Percentiles rank a stretch among this genome's conserved stretches.
Evolutionary conservation across 176 grass and related monocot species (phyloP).

Genomic region (Melocanna baccifera): DNA sequence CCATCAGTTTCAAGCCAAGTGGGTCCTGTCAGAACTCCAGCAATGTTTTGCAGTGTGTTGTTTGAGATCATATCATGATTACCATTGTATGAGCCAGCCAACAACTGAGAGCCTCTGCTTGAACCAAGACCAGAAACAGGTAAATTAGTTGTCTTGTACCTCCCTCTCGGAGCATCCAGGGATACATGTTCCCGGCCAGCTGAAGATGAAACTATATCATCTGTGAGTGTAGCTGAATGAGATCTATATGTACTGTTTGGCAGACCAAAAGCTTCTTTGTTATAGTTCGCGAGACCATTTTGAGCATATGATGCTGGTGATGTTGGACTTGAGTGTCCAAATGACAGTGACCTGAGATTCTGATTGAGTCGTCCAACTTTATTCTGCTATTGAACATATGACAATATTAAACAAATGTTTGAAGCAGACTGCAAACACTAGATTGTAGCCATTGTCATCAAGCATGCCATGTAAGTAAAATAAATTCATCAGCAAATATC

Average conservation of each 20-base stretch:
- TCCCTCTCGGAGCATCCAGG: slow-evolving; percentile 55
- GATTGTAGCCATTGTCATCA: neutral
- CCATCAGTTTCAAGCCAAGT: slow-evolving; percentile 77
- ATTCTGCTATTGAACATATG: slow-evolving; percentile 48
- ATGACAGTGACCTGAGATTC: slow-evolving; percentile 70
- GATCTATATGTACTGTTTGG: slow-evolving; percentile 46
- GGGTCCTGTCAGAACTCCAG: slow-evolving; percentile 47
- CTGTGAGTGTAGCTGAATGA: slow-evolving; percentile 48
- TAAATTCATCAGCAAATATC: neutral
- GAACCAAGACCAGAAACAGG: slow-evolving; percentile 63
- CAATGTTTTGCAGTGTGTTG: slow-evolving; percentile 41
- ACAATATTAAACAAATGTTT: slow-evolving; percentile 31
- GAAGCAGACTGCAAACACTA: slow-evolving; percentile 19
- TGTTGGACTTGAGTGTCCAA: slow-evolving; percentile 64
- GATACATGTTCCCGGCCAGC: slow-evolving; percentile 55
- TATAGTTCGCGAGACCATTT: slow-evolving; percentile 57
- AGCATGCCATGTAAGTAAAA: neutral
- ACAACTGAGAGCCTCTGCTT: slow-evolving; percentile 69
- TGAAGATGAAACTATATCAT: slow-evolving; percentile 62
- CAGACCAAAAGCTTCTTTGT: slow-evolving; percentile 44
- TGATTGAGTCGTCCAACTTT: slow-evolving; percentile 54
- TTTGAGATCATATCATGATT: slow-evolving; percentile 50
- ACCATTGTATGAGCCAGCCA: slow-evolving; percentile 56
- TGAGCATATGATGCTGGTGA: slow-evolving; percentile 49
- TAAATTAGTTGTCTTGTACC: slow-evolving; percentile 49